Evolutionary conservation across 2,329 filamentous ascomycete species (phyloP).

Genomic region (Xylaria sp.): DNA sequence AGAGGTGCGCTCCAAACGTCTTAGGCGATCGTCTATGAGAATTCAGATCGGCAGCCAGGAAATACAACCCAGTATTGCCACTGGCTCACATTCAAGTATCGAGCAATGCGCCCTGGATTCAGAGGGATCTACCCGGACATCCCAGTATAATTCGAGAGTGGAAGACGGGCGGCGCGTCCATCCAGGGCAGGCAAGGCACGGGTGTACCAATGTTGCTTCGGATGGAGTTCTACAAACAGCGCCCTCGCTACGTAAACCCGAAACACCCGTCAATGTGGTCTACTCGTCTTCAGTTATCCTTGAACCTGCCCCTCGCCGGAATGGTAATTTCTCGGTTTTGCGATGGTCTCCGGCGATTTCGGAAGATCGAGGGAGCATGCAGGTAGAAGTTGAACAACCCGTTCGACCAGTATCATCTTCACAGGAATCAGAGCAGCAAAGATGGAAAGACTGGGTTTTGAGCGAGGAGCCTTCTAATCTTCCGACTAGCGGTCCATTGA

Average conservation of each 20-base stretch:
- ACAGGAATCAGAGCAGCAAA: constrained; percentile 41
- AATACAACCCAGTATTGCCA: constrained; percentile 42
- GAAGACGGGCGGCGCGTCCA: background rate
- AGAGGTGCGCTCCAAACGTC: constrained; percentile 5
- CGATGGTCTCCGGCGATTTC: constrained; percentile 45
- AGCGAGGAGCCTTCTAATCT: constrained; percentile 25
- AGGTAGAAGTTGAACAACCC: constrained; percentile 45
- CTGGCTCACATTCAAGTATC: constrained; percentile 36
- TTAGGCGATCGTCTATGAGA: constrained; percentile 39
- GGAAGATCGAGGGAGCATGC: constrained; percentile 43
- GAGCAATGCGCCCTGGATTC: constrained; percentile 38
- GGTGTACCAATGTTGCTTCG: background rate
- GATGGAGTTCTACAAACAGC: background rate
- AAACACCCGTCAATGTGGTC: constrained; percentile 42
- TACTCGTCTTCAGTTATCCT: constrained; percentile 45
- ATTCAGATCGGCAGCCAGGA: constrained; percentile 54
- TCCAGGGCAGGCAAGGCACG: background rate
- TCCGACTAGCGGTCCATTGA: constrained; percentile 14
- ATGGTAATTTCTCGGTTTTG: constrained; percentile 39
- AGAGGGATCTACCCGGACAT: background rate
- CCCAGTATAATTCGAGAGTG: background rate
- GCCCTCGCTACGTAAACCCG: constrained; percentile 10
- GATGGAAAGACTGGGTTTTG: constrained; percentile 41
- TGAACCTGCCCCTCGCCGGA: constrained; percentile 45
- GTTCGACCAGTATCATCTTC: constrained; percentile 36